phyloP scores from a whole-genome alignment of 495 filamentous ascomycete genomes.

The Daldinia bambusicola region DNA sequence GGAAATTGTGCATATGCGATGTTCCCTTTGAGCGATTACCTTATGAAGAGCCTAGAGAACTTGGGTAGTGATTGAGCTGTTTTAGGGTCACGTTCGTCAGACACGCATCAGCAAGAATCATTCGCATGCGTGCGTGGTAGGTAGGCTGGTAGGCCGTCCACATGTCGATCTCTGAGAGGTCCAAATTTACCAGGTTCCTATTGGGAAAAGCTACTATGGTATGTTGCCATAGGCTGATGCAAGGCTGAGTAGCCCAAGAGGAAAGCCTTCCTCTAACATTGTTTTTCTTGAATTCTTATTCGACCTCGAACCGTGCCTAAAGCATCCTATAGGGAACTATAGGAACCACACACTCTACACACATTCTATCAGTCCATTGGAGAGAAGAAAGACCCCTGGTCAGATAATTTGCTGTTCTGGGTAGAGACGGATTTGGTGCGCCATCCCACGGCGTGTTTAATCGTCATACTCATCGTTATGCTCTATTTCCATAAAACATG shows the following conservation, averaged over 20 bases:
- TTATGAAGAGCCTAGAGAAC: background rate
- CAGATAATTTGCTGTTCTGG: conserved; percentile 22
- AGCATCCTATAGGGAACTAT: background rate
- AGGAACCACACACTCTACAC: conserved; percentile 8
- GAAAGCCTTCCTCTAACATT: conserved; percentile 16
- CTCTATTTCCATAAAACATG: conserved; percentile 3
- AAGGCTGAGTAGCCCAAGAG: conserved; percentile 39
- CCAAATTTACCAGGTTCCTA: conserved; percentile 47
- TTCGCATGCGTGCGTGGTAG: conserved; percentile 23
- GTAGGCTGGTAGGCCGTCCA: conserved; percentile 35
- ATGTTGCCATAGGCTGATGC: conserved; percentile 43
- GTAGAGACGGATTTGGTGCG: conserved; percentile 20
- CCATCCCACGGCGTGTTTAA: conserved; percentile 16
- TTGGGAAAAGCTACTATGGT: conserved; percentile 12
- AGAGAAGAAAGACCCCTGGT: conserved; percentile 11
- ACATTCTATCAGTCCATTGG: conserved; percentile 11
- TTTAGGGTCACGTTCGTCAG: conserved; percentile 44
- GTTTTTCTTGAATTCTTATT: conserved; percentile 28
- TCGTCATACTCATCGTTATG: background rate
- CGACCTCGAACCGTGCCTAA: conserved; percentile 19
- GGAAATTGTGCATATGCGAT: conserved; percentile 42
- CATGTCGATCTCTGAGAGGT: conserved; percentile 53
- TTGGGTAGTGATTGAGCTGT: conserved; percentile 36
- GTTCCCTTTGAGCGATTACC: conserved; percentile 29
- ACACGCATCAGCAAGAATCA: conserved; percentile 39